phyloP scores from a whole-genome alignment of 2,329 filamentous ascomycete species.

The Rhinocladiella mackenziei region DNA sequence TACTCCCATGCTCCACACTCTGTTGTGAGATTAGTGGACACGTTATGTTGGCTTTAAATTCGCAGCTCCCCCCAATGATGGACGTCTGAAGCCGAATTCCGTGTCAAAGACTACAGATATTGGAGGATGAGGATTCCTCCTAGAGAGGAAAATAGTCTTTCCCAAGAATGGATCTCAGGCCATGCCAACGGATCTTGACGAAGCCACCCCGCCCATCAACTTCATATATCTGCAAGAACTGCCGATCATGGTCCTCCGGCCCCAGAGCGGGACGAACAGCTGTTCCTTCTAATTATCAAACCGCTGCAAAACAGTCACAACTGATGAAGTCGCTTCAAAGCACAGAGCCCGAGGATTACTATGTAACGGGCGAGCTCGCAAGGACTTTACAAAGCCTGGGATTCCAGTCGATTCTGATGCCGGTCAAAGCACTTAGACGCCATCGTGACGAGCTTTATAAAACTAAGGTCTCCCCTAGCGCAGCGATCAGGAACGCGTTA shows the following conservation, averaged over 20 bases:
- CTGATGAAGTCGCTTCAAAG: not conserved
- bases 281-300: no score
- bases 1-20: no score
- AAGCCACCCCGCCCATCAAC: not conserved
- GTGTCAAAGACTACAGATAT: no score
- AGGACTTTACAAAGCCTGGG: constrained; percentile 8
- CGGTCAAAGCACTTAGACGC: constrained; percentile 7
- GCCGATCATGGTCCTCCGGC: constrained; percentile 2
- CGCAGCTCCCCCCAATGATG: no score
- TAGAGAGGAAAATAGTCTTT: not conserved
- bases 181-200: not conserved
- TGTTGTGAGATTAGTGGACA: no score
- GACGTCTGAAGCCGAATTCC: no score
- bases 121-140: no score
- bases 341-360: constrained; percentile 1
- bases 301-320: not conserved
- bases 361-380: constrained; percentile 12
- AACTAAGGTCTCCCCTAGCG: constrained; percentile 1
- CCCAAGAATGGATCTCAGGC: constrained; percentile 1
- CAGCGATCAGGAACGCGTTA: constrained; percentile 1
- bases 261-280: not conserved
- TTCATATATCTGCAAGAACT: not conserved
- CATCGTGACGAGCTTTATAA: constrained; percentile 4
- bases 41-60: no score
- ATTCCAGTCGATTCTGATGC: constrained; percentile 9